These are phyloP conservation scores for Geotrichum bryndzae DNA, from an alignment of 1,139 yeast species.

Conservation along the genomic window DNA sequence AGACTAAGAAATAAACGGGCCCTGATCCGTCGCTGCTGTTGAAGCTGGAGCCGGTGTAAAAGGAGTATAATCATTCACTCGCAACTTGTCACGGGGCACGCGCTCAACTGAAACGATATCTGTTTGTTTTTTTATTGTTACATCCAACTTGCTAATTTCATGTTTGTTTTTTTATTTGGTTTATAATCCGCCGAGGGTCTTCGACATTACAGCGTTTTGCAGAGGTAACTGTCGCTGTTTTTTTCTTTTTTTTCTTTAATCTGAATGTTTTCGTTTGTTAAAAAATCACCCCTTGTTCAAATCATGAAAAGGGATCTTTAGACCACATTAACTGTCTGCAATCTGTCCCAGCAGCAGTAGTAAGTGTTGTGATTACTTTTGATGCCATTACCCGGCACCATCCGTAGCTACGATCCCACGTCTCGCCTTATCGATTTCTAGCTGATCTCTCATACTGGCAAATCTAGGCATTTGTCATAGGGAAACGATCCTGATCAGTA, in stretches of 20 bases:
- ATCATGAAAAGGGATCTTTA: background rate
- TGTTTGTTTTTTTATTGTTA: background rate
- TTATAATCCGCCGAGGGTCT: background rate
- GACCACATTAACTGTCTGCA: background rate
- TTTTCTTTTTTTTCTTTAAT: too few species aligned
- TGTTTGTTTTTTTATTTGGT: background rate
- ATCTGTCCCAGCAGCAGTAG: too few species aligned
- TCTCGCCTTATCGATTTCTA: too few species aligned
- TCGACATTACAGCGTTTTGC: background rate
- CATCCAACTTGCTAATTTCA: background rate
- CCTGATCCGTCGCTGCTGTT: background rate
- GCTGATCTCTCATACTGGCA: background rate
- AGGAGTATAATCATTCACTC: background rate
- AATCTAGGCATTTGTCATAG: too few species aligned
- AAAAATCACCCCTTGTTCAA: background rate
- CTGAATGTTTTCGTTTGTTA: background rate
- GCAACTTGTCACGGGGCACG: background rate
- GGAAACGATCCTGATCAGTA: background rate
- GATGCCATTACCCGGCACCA: too few species aligned
- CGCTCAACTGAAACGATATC: background rate
- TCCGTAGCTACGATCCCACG: too few species aligned
- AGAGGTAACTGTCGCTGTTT: background rate
- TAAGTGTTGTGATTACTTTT: background rate
- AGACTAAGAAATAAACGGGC: conserved; percentile 25
- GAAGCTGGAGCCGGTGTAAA: background rate